Base-by-base conservation (phyloP, 1,284 basidiomycete genomes). In the Heliocybe sulcata region DNA sequence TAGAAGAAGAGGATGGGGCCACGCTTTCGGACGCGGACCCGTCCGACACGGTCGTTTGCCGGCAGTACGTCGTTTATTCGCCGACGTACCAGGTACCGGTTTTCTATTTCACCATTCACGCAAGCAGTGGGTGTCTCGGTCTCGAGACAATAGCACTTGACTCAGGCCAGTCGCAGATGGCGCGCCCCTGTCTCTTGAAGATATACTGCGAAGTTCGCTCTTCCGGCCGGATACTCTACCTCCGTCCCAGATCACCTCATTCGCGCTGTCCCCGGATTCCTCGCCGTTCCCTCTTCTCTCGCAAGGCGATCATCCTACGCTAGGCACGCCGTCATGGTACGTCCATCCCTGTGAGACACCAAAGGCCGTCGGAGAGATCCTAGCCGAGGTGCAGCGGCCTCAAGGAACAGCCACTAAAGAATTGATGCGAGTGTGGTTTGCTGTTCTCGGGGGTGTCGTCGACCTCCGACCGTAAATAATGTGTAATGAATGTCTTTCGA, bases 291-390 rank as follows among this genome's bases (percentile, higher is more conserved):
- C 91, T 16, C 67, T 92, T 27, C 69, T 94, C 12, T 90, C 90
- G 3, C 88, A 91, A 61, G 89, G 87, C 16, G 91, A 94, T 56
- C 91, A 93, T 63, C 91, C 90, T 0, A 81, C 77, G 2, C 72
- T 87, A 19, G 84, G 82, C 16, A 81, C 73, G 8, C 83, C 85
- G 11, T 84, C 80, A 55, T 94, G 90, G 90, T 91, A 85, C 65
- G 70, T 94, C 42, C 90, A 94, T 64, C 90, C 90, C 6, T 94
- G 90, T 65, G 83, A 89, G 66, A 89, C 86, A 2, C 75, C 76
- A 4, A 67, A 68, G 26, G 80, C 83, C 1, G 78, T 93, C 2
- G 69, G 72, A 23, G 90, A 92, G 68, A 69, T 94, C 31, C 65
- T 88, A 69, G 60, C 63, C n/a, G 84, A 81, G 58, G 63, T 72